Percentiles rank a stretch among this genome's conserved stretches.
Evolutionary conservation across 1,284 basidiomycete genomes (phyloP).

Genomic region (Apiotrichum sp.): DNA sequence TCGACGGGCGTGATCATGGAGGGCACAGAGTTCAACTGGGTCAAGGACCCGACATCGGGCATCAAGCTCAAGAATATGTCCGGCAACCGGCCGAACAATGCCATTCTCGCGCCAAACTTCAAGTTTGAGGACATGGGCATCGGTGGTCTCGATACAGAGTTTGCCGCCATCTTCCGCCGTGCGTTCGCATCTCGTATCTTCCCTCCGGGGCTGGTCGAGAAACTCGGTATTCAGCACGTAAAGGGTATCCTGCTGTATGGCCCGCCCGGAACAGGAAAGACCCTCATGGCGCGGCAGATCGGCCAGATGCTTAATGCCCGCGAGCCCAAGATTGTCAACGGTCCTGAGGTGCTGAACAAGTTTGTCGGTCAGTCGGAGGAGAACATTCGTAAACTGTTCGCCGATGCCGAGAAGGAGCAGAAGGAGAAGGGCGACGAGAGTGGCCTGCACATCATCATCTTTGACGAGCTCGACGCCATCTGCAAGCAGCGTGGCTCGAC

Average conservation of each 20-base stretch:
- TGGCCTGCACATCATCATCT: conserved; percentile 95
- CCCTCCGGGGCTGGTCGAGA: conserved; percentile 92
- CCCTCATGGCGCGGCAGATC: conserved; percentile 95
- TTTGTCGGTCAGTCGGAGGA: conserved; percentile 98
- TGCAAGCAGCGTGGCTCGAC: conserved; percentile 93
- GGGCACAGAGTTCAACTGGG: conserved; percentile 81
- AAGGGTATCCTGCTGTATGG: conserved; percentile 96
- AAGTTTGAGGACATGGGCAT: conserved; percentile 99
- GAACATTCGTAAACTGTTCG: conserved; percentile 96
- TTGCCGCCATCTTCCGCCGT: conserved; percentile 94
- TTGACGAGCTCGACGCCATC: conserved; percentile 97
- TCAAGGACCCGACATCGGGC: conserved; percentile 70
- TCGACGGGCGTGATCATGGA: conserved; percentile 78
- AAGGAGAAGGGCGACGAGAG: conserved; percentile 98
- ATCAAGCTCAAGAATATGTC: conserved; percentile 91
- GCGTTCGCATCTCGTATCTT: conserved; percentile 98
- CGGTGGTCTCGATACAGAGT: conserved; percentile 93
- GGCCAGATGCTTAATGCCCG: conserved; percentile 98
- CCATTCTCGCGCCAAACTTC: conserved; percentile 96
- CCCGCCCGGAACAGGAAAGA: conserved; percentile 98
- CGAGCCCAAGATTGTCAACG: conserved; percentile 98
- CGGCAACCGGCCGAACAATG: conserved; percentile 85
- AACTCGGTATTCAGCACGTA: conserved; percentile 97
- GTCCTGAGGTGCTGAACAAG: conserved; percentile 90
- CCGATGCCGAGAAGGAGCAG: conserved; percentile 97